A percentile compares a stretch with the other conserved stretches of the same genome.
Evolutionary conservation across 805 yeast genomes (phyloP).

Genomic region (Pichia thaimueangensis): DNA sequence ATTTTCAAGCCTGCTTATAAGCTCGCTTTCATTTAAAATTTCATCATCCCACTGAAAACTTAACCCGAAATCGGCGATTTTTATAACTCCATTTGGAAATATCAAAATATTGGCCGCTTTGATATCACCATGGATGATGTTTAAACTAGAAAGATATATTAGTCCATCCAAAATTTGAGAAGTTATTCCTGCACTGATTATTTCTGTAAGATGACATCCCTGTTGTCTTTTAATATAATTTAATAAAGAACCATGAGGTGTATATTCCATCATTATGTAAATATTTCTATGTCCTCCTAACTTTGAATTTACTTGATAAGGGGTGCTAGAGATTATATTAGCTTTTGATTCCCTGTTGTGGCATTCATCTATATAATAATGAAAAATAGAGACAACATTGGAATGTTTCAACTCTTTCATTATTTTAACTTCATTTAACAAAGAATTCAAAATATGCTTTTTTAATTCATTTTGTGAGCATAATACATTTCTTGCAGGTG

Average conservation of each 20-base stretch:
- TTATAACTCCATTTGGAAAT: slow-evolving; percentile 45
- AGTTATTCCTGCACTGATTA: slow-evolving; percentile 42
- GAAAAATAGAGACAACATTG: slow-evolving; percentile 62
- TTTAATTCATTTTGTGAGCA: not conserved
- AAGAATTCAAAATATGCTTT: slow-evolving; percentile 23
- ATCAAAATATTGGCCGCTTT: slow-evolving; percentile 69
- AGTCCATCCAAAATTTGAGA: slow-evolving; percentile 54
- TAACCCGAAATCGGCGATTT: slow-evolving; percentile 74
- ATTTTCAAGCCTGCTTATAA: not conserved
- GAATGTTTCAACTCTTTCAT: slow-evolving; percentile 59
- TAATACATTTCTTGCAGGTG: not conserved
- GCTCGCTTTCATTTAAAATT: slow-evolving; percentile 4
- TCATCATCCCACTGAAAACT: slow-evolving; percentile 36
- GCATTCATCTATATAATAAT: slow-evolving; percentile 48
- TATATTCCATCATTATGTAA: slow-evolving; percentile 58
- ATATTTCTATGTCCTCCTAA: slow-evolving; percentile 29
- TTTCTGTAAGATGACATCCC: slow-evolving; percentile 51
- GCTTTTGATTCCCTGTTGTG: not conserved
- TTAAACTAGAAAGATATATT: slow-evolving; percentile 60
- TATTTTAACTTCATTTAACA: slow-evolving; percentile 64
- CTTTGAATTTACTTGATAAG: not conserved
- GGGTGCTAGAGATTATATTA: not conserved
- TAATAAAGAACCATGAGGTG: slow-evolving; percentile 60
- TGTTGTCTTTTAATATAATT: slow-evolving; percentile 37
- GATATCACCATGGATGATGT: slow-evolving; percentile 71